Conservation (phyloP, 768 basidiomycete genomes). For the Trametes cinnabarina region DNA sequence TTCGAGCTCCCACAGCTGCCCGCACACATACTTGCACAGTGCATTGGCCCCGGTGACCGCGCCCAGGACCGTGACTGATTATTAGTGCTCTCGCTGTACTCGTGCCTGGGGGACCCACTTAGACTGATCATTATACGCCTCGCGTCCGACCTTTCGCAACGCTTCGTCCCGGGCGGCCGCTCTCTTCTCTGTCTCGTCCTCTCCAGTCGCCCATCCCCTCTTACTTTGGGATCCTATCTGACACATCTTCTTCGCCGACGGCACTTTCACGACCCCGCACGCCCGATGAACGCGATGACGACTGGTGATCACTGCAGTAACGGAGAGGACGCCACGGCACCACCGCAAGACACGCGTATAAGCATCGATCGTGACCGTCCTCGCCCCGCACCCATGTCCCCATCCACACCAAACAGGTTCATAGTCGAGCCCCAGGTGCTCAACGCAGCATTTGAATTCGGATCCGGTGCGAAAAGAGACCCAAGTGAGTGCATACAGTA, state of each 20-base stretch:
- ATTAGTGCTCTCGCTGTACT: neutral
- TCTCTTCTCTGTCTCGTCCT: neutral
- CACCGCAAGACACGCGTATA: neutral
- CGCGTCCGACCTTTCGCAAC: neutral
- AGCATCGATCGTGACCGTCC: constrained; percentile 7
- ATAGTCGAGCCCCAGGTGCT: constrained; percentile 21
- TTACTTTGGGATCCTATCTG: too few species aligned
- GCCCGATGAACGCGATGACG: constrained; percentile 5
- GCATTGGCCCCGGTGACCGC: neutral
- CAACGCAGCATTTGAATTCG: constrained; percentile 15
- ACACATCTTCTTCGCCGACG: neutral
- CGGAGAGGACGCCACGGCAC: neutral
- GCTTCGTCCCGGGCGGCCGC: neutral
- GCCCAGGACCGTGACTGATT: too few species aligned
- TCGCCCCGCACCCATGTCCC: constrained; percentile 1
- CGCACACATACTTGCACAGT: neutral
- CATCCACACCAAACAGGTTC: constrained; percentile 6
- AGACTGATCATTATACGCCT: neutral
- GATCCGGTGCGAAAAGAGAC: neutral
- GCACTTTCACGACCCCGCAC: constrained; percentile 12
- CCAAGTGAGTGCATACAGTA: constrained; percentile 1
- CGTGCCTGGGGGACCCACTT: constrained; percentile 3
- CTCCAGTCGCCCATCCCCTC: neutral
- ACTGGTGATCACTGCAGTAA: neutral
- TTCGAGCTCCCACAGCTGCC: neutral